Conservation (phyloP, 208 protist genomes). For the Leishmania amazonensis region DNA sequence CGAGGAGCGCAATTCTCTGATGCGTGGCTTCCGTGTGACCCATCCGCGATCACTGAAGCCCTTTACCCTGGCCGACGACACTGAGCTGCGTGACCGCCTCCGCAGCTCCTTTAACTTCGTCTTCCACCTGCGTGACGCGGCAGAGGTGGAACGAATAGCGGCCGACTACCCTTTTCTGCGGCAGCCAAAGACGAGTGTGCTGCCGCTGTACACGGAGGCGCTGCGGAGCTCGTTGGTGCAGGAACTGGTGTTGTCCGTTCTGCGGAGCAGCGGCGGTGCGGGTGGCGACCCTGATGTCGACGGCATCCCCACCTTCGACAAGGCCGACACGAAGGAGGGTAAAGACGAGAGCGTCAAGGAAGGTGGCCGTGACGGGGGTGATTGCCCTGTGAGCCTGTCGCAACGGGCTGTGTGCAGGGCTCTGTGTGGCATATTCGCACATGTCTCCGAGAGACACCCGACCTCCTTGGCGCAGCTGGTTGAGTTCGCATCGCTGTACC, state of each 20-base stretch:
- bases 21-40: conserved; percentile 30
- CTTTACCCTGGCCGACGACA: conserved; percentile 42
- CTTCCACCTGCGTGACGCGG: conserved; percentile 43
- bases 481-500: conserved; percentile 24
- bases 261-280: conserved; percentile 19
- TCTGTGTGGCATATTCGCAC: conserved; percentile 22
- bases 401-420: conserved; percentile 16
- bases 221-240: conserved; percentile 28
- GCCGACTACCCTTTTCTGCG: conserved; percentile 49
- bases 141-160: conserved; percentile 37
- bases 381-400: conserved; percentile 17
- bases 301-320: conserved; percentile 20
- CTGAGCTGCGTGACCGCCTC: conserved; percentile 61
- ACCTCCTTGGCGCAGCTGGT: conserved; percentile 37
- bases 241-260: conserved; percentile 43
- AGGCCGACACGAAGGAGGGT: conserved; percentile 7
- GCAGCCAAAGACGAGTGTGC: conserved; percentile 21
- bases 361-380: conserved; percentile 5
- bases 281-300: conserved; percentile 12
- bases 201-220: conserved; percentile 34
- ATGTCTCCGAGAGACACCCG: conserved; percentile 17
- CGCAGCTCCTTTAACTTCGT: conserved; percentile 61
- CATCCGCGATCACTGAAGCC: conserved; percentile 33
- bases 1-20: conserved; percentile 57
- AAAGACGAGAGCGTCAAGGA: not conserved